Evolutionary conservation across 495 filamentous ascomycete genomes (phyloP).

Genomic region (Trichoderma erinaceum): DNA sequence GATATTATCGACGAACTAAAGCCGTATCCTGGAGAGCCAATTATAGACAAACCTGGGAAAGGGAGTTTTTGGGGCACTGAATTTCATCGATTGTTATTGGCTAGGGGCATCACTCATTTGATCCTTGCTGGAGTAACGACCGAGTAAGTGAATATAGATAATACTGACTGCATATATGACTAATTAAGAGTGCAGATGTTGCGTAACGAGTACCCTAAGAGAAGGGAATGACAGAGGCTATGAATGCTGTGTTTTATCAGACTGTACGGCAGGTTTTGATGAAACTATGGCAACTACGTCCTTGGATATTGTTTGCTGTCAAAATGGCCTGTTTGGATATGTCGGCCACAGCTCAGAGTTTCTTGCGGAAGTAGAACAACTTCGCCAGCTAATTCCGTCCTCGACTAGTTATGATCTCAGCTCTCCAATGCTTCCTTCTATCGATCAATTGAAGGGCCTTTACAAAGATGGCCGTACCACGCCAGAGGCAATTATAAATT

Average conservation of each 20-base stretch:
- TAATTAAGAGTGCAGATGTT: conserved; percentile 30
- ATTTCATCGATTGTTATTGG: conserved; percentile 54
- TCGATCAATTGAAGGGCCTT: not conserved
- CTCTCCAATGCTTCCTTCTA: conserved; percentile 30
- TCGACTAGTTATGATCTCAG: not conserved
- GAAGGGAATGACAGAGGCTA: conserved; percentile 71
- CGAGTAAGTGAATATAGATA: conserved; percentile 19
- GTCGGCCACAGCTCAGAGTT: not conserved
- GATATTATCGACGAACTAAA: conserved; percentile 57
- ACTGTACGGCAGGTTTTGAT: conserved; percentile 36
- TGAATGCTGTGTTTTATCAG: conserved; percentile 51
- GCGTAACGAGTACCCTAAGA: conserved; percentile 61
- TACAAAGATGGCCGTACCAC: not conserved
- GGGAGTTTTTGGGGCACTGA: conserved; percentile 61
- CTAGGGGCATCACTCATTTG: conserved; percentile 60
- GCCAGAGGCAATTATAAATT: conserved; percentile 25
- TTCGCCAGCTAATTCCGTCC: not conserved
- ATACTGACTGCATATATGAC: not conserved
- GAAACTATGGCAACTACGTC: conserved; percentile 31
- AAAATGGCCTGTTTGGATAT: conserved; percentile 26
- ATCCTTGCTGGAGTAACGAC: conserved; percentile 53
- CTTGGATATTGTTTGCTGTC: conserved; percentile 32
- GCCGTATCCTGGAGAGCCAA: conserved; percentile 50
- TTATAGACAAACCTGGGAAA: conserved; percentile 64
- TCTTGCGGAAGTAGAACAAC: not conserved